Base-by-base conservation (phyloP, 2,329 filamentous ascomycete genomes). In the Colletotrichum graminicola region DNA sequence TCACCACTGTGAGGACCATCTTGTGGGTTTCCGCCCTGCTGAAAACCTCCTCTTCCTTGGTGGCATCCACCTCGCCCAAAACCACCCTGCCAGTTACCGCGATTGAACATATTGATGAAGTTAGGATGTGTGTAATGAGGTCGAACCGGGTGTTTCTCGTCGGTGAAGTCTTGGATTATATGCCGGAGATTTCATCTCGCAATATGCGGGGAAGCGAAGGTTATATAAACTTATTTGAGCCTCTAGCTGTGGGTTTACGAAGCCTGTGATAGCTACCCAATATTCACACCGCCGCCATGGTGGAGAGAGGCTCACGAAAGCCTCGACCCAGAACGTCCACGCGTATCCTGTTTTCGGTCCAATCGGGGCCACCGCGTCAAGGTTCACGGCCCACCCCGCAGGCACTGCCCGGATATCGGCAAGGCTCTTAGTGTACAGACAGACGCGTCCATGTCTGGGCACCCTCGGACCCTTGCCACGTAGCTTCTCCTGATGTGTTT, bases 351-450 rank as follows among this genome's bases (percentile, higher is more conserved):
- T 59, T 55, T 43, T 55, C 59, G 52, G 65, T 72, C 69, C 69
- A 72, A 72, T 72, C 69, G 69, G 69, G 65, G 60, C 62, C 16
- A 72, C 65, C 69, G 69, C 65, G 65, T 69, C 69, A 72, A 66
- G 69, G 69, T 72, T 69, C 65, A 60, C 57, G 69, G 60, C 60
- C 69, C 65, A 72, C 69, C 54, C 32, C 65, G 59, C 60, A 69
- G 47, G 47, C 69, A 72, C 60, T 64, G 69, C 69, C 69, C 65
- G 69, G 69, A 47, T 64, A 21, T 60, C 69, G 69, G 65, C 69
- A 72, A 59, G 54, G 69, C 54, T 64, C 54, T 69, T 63, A 29
- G 62, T 56, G 32, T 47, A 54, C 34, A 71, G 63, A 68, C 68
- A 60, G 61, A 71, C 65, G 60, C 39, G 59, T 49, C 36, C 36